Base-by-base conservation (phyloP, 495 filamentous ascomycete species). In the Neurospora tetraspora region DNA sequence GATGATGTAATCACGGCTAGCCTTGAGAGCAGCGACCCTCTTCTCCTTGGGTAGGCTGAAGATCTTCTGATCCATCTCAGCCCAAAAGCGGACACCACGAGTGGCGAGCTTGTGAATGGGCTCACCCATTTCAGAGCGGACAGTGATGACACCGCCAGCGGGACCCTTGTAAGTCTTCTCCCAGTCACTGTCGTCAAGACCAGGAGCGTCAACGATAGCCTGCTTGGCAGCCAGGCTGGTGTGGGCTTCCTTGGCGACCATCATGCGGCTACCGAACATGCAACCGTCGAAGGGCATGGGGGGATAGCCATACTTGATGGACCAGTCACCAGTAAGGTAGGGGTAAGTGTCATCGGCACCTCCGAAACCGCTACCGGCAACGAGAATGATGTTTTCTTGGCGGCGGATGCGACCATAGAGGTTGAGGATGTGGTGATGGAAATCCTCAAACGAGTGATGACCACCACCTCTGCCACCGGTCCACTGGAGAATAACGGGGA, bases 21-120 rank as follows among this genome's bases (percentile, higher is more conserved):
- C 97, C 86, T 94, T 93, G 36, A 98, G 86, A 82, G 97, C 96
- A 7, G 93, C 89, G 6, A 98, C 84, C 70, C 95, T 92, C 83
- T 98, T 98, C 71, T 92, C 92, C 82, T 97, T 97, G 82, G 97
- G 94, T 27, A 99, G 86, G 82, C 90, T 93, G 88, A 99, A 99
- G 76, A 99, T 97, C 79, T 95, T 97, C 80, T 93, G 88, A 76
- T 99, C 96, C 93, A 99, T 96, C 81, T 99, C 96, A 71, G 93
- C 91, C 96, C 96, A 99, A 82, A 99, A 96, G 53, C 88, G 84
- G 38, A 99, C 94, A 85, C 96, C 96, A 59, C 96, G 89, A 34
- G 96, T 99, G 31, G 96, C 96, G 72, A 99, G 86, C 83, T 98
- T 98, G 85, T 99, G 96, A 74, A 99, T 99, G 11, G 96, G 96